Base-by-base conservation (phyloP, 2,329 filamentous ascomycete genomes). In the Ustilaginoidea virens region DNA sequence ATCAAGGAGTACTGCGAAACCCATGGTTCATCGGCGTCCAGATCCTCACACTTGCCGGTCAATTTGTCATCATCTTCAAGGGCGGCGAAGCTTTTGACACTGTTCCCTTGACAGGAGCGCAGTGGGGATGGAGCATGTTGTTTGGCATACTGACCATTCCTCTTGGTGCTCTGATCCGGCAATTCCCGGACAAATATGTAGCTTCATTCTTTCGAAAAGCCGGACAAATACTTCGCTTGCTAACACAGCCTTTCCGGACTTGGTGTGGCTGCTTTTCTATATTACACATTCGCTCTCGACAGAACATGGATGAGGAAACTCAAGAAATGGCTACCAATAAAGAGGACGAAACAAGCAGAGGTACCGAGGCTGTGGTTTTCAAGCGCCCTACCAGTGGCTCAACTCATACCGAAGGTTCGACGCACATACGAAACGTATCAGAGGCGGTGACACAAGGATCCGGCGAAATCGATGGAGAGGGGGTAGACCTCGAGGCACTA, bases 21-120 rank as follows among this genome's bases (percentile, higher is more conserved):
- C 74, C 66, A 36, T 86, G 81, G 68, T 90, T 90, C 55, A 61
- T 80, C 19, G 61, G 58, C 4, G 79, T 81, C 22, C 67, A 78
- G 42, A 44, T 62, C 15, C 61, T 79, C 41, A 82, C 80, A 42
- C 56, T 80, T 24, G 72, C 63, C 9, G 77, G 76, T 7, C 78
- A 82, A 43, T 61, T 76, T n/a, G 48, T 79, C 48, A 82, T 82
- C 43, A 61, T 82, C 33, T 77, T 78, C 40, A 63, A 79, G 33
- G 78, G 77, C 37, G 74, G 76, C 5, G 54, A 61, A 17, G 76
- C 75, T 0, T 80, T 83, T 44, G 66, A 70, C 8, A 72, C 76
- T 2, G 53, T 52, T 6, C 61, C 60, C 1, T 58, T 81, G 31
- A 65, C 66, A n/a, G 73, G 69, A 14, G 51, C 62, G 5, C 71